Evolutionary conservation across 2,329 filamentous ascomycete species (phyloP), one percentile per base, ranked within the genome.

Genomic region (Nemania bipapillata): DNA sequence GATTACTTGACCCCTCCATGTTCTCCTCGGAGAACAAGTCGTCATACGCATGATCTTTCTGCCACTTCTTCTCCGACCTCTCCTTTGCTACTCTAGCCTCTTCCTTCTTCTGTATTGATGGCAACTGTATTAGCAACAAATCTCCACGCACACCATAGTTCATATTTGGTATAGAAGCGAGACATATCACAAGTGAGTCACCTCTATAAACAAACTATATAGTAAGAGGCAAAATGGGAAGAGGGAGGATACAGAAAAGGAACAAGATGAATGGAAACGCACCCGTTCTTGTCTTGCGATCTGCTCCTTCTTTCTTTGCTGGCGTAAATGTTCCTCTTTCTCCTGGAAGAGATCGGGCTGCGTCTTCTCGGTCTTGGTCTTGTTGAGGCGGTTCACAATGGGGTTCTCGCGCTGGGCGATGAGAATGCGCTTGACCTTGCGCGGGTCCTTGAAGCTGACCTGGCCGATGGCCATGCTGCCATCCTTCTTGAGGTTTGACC

Each of bases 41-140:
- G 78, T 98, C 96, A 80, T 99, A 99, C 1, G 94, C 95, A 81
- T 99, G 95, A n/a, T 97, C 94, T 82, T 96, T 96, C 81, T 97
- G 93, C 86, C 90, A 97, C 80, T 96, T 96, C 82, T 95, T 88
- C 81, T 96, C 91, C 80, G 93, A 92, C 72, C 93, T 87, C 83
- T 97, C 93, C 80, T 93, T 91, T 57, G 90, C 87, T 54, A 94
- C 79, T 42, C 84, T 84, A 0, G 88, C 89, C 75, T 96, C 92
- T 79, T 94, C 91, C 79, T 94, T 94, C 81, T 88, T 91, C 91
- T 92, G 62, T 24, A 32, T 1, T 9, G 5, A 26, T 28, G 28
- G 32, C 17, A 17, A 30, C 2, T 24, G 22, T 49, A 35, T 65
- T 70, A 72, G 64, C 35, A 26, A 24, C 9, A 15, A 17, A 6